Evolutionary conservation across 345 rosid genomes (phyloP).

Genomic region (Sisymbrium altissimum): DNA sequence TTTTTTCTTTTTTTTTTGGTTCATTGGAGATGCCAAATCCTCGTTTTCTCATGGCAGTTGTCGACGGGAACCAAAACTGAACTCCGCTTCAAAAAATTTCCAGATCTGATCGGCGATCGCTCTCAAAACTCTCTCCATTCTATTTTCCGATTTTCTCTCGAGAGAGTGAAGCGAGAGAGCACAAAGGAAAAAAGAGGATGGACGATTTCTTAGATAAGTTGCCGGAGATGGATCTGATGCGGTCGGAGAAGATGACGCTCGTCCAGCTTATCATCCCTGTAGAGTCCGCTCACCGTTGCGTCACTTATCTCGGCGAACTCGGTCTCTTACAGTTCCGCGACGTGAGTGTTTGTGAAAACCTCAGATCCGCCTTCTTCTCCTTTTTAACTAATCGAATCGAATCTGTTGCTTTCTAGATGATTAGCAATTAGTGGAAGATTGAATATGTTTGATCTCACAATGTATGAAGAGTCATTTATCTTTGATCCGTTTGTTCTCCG

Average conservation of each 20-base stretch:
- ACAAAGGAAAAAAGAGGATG: constrained; percentile 30
- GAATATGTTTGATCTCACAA: constrained; percentile 14
- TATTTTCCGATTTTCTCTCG: constrained; percentile 17
- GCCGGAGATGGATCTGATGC: constrained; percentile 97
- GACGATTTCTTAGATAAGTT: constrained; percentile 61
- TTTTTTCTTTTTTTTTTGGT: neutral
- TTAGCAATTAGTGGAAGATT: neutral
- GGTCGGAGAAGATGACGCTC: constrained; percentile 91
- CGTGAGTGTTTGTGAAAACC: constrained; percentile 42
- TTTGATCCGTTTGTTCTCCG: neutral
- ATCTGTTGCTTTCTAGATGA: constrained; percentile 5
- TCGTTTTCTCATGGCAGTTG: constrained; percentile 36
- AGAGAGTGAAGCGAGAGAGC: constrained; percentile 21
- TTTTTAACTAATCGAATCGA: constrained; percentile 1
- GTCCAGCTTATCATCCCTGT: constrained; percentile 94
- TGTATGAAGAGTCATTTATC: neutral
- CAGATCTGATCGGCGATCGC: constrained; percentile 33
- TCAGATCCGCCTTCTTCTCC: constrained; percentile 45
- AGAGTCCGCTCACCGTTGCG: constrained; percentile 84
- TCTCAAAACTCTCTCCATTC: neutral
- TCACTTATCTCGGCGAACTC: constrained; percentile 79
- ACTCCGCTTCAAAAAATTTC: constrained; percentile 17
- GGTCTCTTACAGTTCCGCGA: constrained; percentile 80
- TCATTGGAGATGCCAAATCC: constrained; percentile 24
- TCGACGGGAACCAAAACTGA: constrained; percentile 35